These are phyloP conservation scores for Arthrobotrys musiformis DNA, from an alignment of 2,329 filamentous ascomycete species.

Conservation along the genomic window DNA sequence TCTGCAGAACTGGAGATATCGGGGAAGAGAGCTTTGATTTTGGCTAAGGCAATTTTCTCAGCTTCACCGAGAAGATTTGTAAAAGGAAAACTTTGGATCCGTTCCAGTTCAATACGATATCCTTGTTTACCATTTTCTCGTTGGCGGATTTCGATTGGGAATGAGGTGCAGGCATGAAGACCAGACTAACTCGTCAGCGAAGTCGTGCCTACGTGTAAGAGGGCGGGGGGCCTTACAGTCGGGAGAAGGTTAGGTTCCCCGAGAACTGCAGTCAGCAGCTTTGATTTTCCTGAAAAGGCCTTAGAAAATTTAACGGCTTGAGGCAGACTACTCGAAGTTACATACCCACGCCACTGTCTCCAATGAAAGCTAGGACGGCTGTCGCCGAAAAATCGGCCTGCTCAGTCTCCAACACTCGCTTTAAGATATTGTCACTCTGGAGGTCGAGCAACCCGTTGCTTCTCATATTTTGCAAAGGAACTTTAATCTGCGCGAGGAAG, in stretches of 20 bases:
- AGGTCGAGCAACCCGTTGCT: neutral
- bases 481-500: neutral
- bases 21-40: neutral
- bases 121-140: neutral
- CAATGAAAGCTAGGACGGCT: constrained; percentile 11
- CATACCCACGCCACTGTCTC: constrained; percentile 10
- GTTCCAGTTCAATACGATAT: neutral
- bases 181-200: neutral
- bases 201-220: neutral
- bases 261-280: constrained; percentile 1
- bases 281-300: constrained; percentile 11
- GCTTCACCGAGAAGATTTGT: neutral
- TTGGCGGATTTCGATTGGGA: constrained; percentile 3
- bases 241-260: constrained; percentile 3
- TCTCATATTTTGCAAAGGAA: neutral
- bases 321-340: neutral
- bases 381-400: neutral
- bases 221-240: neutral
- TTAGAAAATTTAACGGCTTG: neutral
- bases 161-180: neutral
- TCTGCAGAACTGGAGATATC: neutral
- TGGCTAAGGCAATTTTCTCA: neutral
- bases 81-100: neutral
- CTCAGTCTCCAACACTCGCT: neutral
- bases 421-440: neutral